Evolutionary conservation across 2,329 filamentous ascomycete genomes (phyloP).

Genomic region (Penicillium italicum): DNA sequence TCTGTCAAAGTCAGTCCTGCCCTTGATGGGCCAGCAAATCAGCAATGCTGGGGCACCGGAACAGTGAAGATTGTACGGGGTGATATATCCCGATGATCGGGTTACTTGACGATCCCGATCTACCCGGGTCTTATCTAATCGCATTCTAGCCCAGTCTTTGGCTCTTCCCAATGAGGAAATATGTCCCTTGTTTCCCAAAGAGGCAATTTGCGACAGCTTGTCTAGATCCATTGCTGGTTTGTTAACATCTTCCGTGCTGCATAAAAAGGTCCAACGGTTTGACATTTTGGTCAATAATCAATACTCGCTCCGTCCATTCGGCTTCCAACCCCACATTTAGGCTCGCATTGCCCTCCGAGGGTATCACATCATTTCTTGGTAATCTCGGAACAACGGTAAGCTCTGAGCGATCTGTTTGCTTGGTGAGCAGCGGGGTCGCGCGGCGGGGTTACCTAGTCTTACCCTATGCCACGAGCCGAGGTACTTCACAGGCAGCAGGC

Average conservation of each 20-base stretch:
- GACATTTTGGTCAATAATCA: too few species aligned
- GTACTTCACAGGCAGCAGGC: neutral
- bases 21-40: neutral
- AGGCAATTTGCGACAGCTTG: neutral
- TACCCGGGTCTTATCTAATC: neutral
- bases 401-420: neutral
- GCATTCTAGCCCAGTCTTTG: neutral
- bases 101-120: constrained; percentile 1
- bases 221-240: neutral
- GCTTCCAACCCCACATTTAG: neutral
- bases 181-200: neutral
- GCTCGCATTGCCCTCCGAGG: too few species aligned
- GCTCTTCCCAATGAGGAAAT: constrained; percentile 1
- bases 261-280: neutral
- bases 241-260: neutral
- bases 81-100: neutral
- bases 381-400: neutral
- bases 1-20: neutral
- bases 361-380: neutral
- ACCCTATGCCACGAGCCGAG: neutral
- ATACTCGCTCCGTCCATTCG: neutral
- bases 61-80: neutral
- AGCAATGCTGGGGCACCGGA: neutral
- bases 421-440: neutral
- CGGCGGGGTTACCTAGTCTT: neutral